Evolutionary conservation across 805 yeast genomes (phyloP).

Genomic region (Saturnispora ahearnii): DNA sequence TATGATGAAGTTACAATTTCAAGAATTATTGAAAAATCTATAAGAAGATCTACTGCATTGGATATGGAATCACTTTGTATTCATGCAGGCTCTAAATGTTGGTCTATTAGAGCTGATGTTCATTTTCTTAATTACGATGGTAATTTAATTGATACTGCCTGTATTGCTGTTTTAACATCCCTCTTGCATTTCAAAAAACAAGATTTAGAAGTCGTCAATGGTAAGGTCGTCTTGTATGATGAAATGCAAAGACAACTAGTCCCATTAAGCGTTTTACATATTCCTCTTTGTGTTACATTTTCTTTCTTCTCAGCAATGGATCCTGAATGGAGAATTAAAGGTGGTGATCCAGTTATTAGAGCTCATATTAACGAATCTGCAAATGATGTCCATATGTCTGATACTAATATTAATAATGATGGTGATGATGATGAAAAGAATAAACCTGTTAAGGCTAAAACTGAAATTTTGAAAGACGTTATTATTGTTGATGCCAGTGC

Average conservation of each 20-base stretch:
- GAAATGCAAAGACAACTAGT: slow-evolving; percentile 79
- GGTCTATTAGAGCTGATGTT: slow-evolving; percentile 86
- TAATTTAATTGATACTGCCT: slow-evolving; percentile 81
- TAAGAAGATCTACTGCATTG: slow-evolving; percentile 80
- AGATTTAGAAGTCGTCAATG: slow-evolving; percentile 62
- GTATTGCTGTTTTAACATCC: slow-evolving; percentile 84
- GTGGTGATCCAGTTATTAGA: slow-evolving; percentile 22
- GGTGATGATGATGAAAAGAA: background rate
- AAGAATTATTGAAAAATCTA: slow-evolving; percentile 83
- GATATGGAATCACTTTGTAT: slow-evolving; percentile 89
- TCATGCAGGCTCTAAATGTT: slow-evolving; percentile 81
- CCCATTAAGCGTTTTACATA: slow-evolving; percentile 73
- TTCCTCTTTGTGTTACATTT: slow-evolving; percentile 84
- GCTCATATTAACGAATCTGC: background rate
- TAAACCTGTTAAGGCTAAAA: slow-evolving; percentile 4
- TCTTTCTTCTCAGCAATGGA: slow-evolving; percentile 69
- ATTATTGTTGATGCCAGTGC: slow-evolving; percentile 67
- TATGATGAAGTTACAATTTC: slow-evolving; percentile 67
- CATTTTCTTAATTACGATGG: slow-evolving; percentile 90
- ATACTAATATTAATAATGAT: background rate
- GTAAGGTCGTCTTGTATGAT: slow-evolving; percentile 55
- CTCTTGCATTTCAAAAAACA: slow-evolving; percentile 77
- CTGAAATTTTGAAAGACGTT: slow-evolving; percentile 45
- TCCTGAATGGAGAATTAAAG: slow-evolving; percentile 62
- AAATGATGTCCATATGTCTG: slow-evolving; percentile 6